These are phyloP conservation scores for Tylopilus subfusipes DNA, from an alignment of 768 basidiomycete genomes.

Conservation along the genomic window DNA sequence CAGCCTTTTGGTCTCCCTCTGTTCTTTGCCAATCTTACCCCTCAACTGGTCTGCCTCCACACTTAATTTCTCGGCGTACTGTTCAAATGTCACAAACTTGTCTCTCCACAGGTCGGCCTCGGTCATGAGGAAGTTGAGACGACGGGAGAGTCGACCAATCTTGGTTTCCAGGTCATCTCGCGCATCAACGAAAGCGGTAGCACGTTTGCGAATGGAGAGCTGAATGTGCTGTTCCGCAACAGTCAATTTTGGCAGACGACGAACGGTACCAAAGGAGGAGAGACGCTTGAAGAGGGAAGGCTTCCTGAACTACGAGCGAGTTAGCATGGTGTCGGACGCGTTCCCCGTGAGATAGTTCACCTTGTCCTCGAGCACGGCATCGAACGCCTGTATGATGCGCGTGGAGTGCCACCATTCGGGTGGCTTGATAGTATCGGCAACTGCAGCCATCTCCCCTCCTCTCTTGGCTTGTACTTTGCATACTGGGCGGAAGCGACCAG, in stretches of 20 bases:
- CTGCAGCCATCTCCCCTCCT: constrained; percentile 72
- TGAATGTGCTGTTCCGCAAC: constrained; percentile 83
- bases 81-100: constrained; percentile 92
- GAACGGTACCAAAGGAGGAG: constrained; percentile 67
- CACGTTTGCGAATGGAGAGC: constrained; percentile 85
- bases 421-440: constrained; percentile 85
- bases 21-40: constrained; percentile 86
- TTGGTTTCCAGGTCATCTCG: constrained; percentile 92
- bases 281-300: constrained; percentile 85
- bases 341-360: constrained; percentile 34
- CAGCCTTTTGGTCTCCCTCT: constrained; percentile 81
- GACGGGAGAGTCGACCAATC: constrained; percentile 80
- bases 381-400: constrained; percentile 87
- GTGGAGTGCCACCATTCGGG: constrained; percentile 96
- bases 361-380: constrained; percentile 81
- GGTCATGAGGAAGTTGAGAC: constrained; percentile 90
- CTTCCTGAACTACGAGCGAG: constrained; percentile 67
- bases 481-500: constrained; percentile 84
- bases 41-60: constrained; percentile 82
- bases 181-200: constrained; percentile 92
- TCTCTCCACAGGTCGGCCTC: constrained; percentile 89
- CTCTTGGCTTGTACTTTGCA: constrained; percentile 88
- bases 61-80: constrained; percentile 88
- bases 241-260: constrained; percentile 69
- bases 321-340: constrained; percentile 1